Base-by-base conservation (phyloP, 1,284 basidiomycete genomes). In the Gastroboletus turbinatus region DNA sequence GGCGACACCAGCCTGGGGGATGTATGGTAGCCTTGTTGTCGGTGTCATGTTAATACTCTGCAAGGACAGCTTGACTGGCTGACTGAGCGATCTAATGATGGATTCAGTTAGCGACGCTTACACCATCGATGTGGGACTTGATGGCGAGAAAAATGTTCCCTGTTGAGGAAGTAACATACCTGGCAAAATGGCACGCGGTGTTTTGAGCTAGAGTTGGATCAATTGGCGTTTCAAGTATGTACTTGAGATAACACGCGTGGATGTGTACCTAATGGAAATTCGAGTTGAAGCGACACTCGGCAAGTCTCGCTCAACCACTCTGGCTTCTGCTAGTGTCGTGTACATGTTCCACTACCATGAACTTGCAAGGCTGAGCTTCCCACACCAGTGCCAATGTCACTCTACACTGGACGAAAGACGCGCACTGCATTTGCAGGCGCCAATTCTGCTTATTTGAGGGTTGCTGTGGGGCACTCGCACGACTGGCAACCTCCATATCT, bases 391-490 rank as follows among this genome's bases (percentile, higher is more conserved):
- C 47, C n/a, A 23, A 50, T 40, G 30, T 47, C 27, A 21, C 13
- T 27, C 8, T 32, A 17, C n/a, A 50, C 35, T 38, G 32, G 52
- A 33, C 39, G 30, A 49, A 32, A 11, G 49, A 23, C 33, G 30
- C 33, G 27, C n/a, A 36, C 17, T n/a, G 27, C 36, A 51, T 19
- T 35, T n/a, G 32, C 38, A 50, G 17, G 50, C 60, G 62, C 56
- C 45, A 25, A 40, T 46, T 45, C 61, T 43, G 45, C 45, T 49
- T 52, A 52, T 47, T 19, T 29, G n/a, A 48, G 23, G 45, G 52
- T 49, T 52, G 52, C 56, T 49, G 52, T 64, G 40, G 30, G 35
- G 35, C 46, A 19, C 47, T 33, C n/a, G 16, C 49, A 45, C 35
- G 19, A 30, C 32, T 9, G 8, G 27, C 55, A 19, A n/a, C 29